A percentile compares a stretch with the other conserved stretches of the same genome.
Conservation (phyloP, 2,329 filamentous ascomycete genomes). For the Teratosphaeria zuluensis region DNA sequence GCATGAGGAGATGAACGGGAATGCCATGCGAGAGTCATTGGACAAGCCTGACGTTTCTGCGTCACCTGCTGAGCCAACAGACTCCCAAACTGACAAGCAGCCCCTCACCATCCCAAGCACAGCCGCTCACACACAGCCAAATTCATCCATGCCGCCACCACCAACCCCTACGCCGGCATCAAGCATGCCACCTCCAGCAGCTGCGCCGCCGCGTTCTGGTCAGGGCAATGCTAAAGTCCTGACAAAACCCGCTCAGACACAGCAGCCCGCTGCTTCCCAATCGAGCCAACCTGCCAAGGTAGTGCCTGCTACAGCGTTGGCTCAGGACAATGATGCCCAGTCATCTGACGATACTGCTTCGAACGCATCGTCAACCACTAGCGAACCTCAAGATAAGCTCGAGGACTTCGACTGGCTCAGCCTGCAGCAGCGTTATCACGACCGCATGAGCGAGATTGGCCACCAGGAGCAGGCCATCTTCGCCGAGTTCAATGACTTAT, state of each 20-base stretch:
- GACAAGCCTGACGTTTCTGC: not conserved
- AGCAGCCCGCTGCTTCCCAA: not conserved
- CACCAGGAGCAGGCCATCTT: constrained; percentile 48
- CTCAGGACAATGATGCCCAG: not conserved
- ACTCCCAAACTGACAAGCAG: not conserved
- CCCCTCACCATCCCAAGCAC: not conserved
- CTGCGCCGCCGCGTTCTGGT: not conserved
- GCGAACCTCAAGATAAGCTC: constrained; percentile 29
- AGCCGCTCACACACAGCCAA: not conserved
- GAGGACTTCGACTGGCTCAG: constrained; percentile 64
- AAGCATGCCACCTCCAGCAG: constrained; percentile 1
- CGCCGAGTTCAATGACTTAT: constrained; percentile 34
- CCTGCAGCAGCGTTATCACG: constrained; percentile 61
- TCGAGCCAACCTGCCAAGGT: not conserved
- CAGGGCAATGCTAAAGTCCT: not conserved
- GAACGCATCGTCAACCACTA: constrained; percentile 7
- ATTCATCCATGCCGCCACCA: not conserved
- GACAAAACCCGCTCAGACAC: not conserved
- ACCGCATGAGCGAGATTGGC: constrained; percentile 54
- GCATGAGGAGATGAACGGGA: constrained; percentile 2
- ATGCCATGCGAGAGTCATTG: not conserved
- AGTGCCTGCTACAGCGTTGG: not conserved
- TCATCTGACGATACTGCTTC: constrained; percentile 4
- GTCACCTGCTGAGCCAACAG: not conserved
- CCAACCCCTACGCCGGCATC: not conserved